These are phyloP conservation scores for Colletotrichum destructivum DNA, from an alignment of 2,329 filamentous ascomycete genomes.

Conservation along the genomic window DNA sequence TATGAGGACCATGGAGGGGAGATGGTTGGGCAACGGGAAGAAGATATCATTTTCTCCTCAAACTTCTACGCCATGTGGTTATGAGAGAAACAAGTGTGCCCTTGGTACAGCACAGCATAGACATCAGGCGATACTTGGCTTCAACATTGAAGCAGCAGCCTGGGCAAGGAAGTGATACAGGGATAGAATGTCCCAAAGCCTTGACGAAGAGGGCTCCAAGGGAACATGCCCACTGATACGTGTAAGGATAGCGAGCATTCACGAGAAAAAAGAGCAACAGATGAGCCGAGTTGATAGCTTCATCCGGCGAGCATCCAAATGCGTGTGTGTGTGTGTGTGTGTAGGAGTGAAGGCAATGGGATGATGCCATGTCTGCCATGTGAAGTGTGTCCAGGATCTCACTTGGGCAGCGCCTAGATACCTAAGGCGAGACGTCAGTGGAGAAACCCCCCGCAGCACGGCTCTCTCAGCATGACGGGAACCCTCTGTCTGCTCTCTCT, in stretches of 20 bases:
- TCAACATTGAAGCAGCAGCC: too few relatives aligned
- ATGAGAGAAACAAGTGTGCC: background rate
- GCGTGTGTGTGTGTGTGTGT: background rate
- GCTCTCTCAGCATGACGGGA: background rate
- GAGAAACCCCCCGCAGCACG: constrained; percentile 4
- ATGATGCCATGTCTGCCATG: background rate
- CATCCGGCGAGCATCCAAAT: too few relatives aligned
- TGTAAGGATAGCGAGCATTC: background rate
- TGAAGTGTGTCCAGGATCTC: background rate
- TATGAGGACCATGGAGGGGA: background rate
- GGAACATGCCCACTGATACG: too few relatives aligned
- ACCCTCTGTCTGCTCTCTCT: too few relatives aligned
- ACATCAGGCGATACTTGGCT: background rate
- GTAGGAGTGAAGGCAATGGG: background rate
- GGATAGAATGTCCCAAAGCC: background rate
- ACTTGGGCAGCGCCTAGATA: background rate
- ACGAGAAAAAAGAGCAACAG: background rate
- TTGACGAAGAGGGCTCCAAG: too few relatives aligned
- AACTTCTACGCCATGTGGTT: background rate
- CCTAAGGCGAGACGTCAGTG: background rate
- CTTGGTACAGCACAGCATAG: background rate
- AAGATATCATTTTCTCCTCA: background rate
- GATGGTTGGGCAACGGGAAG: too few relatives aligned
- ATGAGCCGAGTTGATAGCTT: background rate
- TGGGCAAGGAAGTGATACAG: background rate